Percentiles rank a stretch among this genome's conserved stretches.
These are phyloP conservation scores for Aphanomyces stellatus DNA, from an alignment of 352 stramenopile genomes.

Conservation along the genomic window DNA sequence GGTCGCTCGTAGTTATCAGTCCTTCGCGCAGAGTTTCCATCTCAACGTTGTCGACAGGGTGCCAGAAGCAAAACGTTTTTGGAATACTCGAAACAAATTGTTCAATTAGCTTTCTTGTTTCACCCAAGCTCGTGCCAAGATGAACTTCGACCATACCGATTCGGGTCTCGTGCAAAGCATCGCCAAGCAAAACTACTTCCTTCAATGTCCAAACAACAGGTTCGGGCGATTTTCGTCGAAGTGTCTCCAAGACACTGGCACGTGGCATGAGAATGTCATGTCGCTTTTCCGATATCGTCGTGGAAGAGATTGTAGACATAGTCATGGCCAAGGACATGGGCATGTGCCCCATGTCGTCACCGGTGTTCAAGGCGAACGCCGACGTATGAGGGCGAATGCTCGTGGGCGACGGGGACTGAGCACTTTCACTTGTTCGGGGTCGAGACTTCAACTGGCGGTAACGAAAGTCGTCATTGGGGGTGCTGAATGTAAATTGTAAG, in stretches of 20 bases:
- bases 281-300: background rate
- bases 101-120: background rate
- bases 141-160: constrained; percentile 6
- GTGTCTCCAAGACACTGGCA: background rate
- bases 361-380: background rate
- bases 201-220: background rate
- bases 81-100: background rate
- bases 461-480: background rate
- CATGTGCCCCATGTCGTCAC: background rate
- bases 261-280: background rate
- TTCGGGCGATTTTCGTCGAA: background rate
- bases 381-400: background rate
- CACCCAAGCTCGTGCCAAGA: background rate
- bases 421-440: background rate
- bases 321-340: background rate
- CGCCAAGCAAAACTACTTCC: background rate
- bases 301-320: background rate
- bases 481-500: background rate
- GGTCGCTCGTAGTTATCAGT: background rate
- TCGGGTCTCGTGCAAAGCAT: background rate
- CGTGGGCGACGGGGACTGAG: background rate
- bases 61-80: background rate
- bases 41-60: background rate
- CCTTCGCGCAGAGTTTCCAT: background rate
- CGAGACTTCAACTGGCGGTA: background rate